Evolutionary conservation across 306 rosid species (phyloP).

Genomic region (Biancaea sappan): DNA sequence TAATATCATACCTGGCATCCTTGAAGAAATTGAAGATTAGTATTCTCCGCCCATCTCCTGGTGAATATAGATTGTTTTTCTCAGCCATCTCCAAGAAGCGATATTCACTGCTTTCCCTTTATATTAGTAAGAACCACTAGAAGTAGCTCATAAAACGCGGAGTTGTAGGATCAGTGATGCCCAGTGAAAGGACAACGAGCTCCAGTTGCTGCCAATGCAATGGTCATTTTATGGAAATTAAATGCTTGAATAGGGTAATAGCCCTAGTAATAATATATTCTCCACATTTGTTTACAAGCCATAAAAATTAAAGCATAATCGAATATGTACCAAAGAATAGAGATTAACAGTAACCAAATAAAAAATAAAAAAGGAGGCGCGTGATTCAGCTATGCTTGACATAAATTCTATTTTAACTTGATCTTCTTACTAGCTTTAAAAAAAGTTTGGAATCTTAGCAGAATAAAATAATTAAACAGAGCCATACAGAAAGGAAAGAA

Average conservation of each 20-base stretch:
- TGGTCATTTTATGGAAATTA: not conserved
- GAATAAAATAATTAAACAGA: not conserved
- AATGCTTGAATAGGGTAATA: not conserved
- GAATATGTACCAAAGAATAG: constrained; percentile 33
- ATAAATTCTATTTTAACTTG: not conserved
- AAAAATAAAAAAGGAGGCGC: constrained; percentile 9
- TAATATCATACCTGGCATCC: constrained; percentile 60
- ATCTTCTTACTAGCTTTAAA: not conserved
- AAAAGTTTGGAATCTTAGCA: not conserved
- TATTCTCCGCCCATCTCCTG: constrained; percentile 49
- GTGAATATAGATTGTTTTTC: constrained; percentile 46
- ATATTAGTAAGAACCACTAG: constrained; percentile 21
- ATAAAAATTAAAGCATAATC: constrained; percentile 29
- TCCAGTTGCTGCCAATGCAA: constrained; percentile 25
- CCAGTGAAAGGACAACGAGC: constrained; percentile 23
- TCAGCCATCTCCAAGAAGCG: constrained; percentile 50
- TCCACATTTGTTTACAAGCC: constrained; percentile 7
- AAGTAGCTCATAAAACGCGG: not conserved
- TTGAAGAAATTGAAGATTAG: constrained; percentile 65
- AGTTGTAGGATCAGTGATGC: not conserved
- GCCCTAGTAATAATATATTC: constrained; percentile 9
- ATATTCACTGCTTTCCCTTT: constrained; percentile 24
- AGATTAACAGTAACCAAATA: constrained; percentile 23
- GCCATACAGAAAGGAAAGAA: not conserved
- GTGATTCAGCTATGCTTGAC: not conserved